phyloP scores from a whole-genome alignment of 257 asterid species.

The Solanum appendiculatum region DNA sequence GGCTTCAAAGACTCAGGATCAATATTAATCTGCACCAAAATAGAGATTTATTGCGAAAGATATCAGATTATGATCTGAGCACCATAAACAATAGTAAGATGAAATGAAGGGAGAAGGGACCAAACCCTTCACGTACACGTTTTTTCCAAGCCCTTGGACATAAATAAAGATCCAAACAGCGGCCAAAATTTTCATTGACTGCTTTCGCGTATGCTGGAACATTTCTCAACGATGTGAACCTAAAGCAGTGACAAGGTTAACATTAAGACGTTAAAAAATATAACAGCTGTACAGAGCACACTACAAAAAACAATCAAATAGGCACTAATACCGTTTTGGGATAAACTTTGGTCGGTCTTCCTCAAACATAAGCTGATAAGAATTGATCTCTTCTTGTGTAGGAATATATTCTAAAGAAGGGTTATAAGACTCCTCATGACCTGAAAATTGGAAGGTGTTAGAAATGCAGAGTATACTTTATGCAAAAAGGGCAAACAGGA shows the following conservation, averaged over 20 bases:
- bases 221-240: slow-evolving; percentile 65
- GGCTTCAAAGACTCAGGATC: slow-evolving; percentile 97
- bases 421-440: slow-evolving; percentile 90
- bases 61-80: not conserved
- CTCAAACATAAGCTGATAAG: slow-evolving; percentile 87
- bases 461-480: not conserved
- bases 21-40: slow-evolving; percentile 60
- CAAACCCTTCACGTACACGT: slow-evolving; percentile 49
- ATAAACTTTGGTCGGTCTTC: slow-evolving; percentile 92
- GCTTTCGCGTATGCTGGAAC: slow-evolving; percentile 91
- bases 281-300: not conserved
- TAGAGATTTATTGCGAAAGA: not conserved
- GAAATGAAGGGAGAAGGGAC: not conserved
- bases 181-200: slow-evolving; percentile 72
- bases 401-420: slow-evolving; percentile 92
- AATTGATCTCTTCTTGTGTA: slow-evolving; percentile 75
- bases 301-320: not conserved
- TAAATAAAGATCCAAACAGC: slow-evolving; percentile 89
- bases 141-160: slow-evolving; percentile 83
- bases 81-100: not conserved
- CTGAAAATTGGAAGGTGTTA: slow-evolving; percentile 28
- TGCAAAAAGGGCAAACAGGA: not conserved
- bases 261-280: not conserved
- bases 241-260: slow-evolving; percentile 7
- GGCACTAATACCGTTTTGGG: slow-evolving; percentile 55